Evolutionary conservation across 1,284 basidiomycete species (phyloP), one percentile per base, ranked within the genome.

Genomic region (Trametes pubescens): DNA sequence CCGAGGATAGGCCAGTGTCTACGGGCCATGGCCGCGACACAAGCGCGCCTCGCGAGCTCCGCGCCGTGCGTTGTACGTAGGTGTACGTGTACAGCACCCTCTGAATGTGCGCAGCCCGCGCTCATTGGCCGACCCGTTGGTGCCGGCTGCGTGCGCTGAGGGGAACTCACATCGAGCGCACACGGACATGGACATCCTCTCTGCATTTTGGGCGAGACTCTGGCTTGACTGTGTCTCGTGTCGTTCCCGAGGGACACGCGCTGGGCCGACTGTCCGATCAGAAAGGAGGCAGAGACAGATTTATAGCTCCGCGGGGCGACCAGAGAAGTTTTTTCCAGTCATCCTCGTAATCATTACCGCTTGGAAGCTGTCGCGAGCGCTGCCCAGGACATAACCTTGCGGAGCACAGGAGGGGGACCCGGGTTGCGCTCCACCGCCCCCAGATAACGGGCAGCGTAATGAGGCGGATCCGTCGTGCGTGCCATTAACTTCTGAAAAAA

Each of bases 201-300:
- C 37, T 48, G 38, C 38, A 46, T 51, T 56, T 56, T 26, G 53
- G 54, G 32, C 34, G 24, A 14, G 29, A 10, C 26, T 29, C 37
- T 46, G 14, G 46, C 46, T 24, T n/a, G 49, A 38, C 18, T 48
- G 26, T 55, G 51, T 38, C 38, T 46, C 52, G 26, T 29, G 48
- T 51, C 58, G 26, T 55, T 59, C 32, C 38, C 21, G 16, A 9
- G 37, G 48, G 35, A 53, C 56, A 40, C 35, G 46, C 52, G 49
- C 55, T 54, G 46, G 38, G 34, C 44, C 40, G 16, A 47, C 57
- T 51, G 55, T 62, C 62, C 66, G 66, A 65, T 67, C 66, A 65
- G 51, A 56, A 57, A 64, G 63, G 57, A 62, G 62, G 26, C 49
- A 38, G 46, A 16, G 54, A 59, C 29, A 43, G 16, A 13, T 46